phyloP scores from a whole-genome alignment of 2,329 filamentous ascomycete species.

The Rhexocercosporidium sp. region DNA sequence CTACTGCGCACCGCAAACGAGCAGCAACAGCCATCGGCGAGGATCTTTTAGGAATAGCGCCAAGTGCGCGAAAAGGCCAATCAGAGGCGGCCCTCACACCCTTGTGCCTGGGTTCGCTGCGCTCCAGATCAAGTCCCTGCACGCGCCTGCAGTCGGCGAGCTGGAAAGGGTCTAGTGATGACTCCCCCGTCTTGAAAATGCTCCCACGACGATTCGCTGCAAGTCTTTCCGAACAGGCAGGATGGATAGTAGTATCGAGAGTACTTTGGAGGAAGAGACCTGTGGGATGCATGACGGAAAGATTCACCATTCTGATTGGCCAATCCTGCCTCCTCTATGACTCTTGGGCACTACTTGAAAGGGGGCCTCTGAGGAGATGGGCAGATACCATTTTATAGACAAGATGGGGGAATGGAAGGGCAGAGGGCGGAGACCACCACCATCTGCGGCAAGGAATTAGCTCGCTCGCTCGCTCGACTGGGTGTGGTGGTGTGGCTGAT shows the following conservation, averaged over 20 bases:
- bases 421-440: neutral
- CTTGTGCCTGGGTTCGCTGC: neutral
- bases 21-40: slow-evolving; percentile 3
- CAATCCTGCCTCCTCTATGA: slow-evolving; percentile 12
- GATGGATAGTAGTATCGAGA: no score
- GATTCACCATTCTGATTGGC: slow-evolving; percentile 10
- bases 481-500: slow-evolving; percentile 1
- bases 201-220: neutral
- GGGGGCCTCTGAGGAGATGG: slow-evolving; percentile 6
- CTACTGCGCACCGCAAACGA: neutral
- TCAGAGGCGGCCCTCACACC: neutral
- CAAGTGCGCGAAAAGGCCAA: neutral
- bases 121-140: neutral
- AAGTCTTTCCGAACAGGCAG: neutral
- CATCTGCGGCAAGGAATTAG: neutral
- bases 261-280: no score
- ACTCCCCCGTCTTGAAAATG: neutral
- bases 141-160: neutral
- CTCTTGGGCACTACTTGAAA: slow-evolving; percentile 5
- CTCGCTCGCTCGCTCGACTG: neutral
- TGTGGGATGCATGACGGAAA: no score
- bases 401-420: neutral
- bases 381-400: neutral
- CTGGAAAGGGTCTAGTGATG: neutral
- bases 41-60: neutral